Evolutionary conservation across 1,284 basidiomycete species (phyloP), one percentile per base, ranked within the genome.

Genomic region (Trametes pubescens): DNA sequence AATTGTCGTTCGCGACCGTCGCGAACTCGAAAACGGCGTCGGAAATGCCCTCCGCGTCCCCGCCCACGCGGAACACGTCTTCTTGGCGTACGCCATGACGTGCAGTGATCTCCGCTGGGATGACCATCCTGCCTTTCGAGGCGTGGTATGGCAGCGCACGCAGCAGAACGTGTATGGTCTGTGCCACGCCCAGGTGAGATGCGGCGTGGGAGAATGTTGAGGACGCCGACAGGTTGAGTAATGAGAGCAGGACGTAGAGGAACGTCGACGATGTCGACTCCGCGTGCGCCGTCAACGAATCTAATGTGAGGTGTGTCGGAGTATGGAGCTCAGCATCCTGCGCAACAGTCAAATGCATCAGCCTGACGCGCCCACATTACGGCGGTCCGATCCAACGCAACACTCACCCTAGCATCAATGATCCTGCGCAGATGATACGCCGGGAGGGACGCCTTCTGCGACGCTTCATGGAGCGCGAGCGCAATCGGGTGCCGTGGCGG

Each of bases 1-100:
- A 77, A 77, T 98, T 92, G 78, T 97, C 95, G 79, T 97, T 95
- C 44, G 95, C 96, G 21, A 93, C 79, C 11, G 92, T 94, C 18
- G 96, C 96, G 74, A 97, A 90, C 73, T 95, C 92, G 74, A 90
- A 98, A 38, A 94, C 90, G 0, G 94, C 95, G 64, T 92, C 86
- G 44, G 86, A 85, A 34, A 91, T 79, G 8, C 86, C 89, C 51
- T 81, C 75, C 49, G 92, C 92, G 21, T 81, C 76, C 10, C 84
- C 82, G 1, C 93, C 91, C 47, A 82, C 81, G 37, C 92, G 83
- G 75, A 95, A 91, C 11, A 98, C 89, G 32, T 95, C 91, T 75
- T 98, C 95, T 75, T 97, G 94, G 51, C 86, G 87, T 13, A 98
- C 89, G 9, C 87, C 84, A 72, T 95, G 89, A 66, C 86, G 89